phyloP scores from a whole-genome alignment of 192 early-diverging fungal species.

The Rhizophagus sp. region DNA sequence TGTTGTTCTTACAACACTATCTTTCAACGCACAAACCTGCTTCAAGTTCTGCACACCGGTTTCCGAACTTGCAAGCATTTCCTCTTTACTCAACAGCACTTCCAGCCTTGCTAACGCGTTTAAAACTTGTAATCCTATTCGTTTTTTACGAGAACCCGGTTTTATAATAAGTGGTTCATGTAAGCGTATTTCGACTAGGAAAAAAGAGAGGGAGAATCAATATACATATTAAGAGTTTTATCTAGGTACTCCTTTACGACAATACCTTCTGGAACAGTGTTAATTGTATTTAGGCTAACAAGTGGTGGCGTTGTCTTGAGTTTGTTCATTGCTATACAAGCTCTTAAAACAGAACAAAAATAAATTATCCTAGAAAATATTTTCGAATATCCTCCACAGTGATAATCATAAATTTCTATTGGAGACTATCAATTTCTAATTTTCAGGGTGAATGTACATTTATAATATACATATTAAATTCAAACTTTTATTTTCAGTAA shows the following conservation, averaged over 20 bases:
- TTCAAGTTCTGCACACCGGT: slow-evolving; percentile 12
- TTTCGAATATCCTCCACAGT: too few relatives aligned
- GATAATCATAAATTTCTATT: too few relatives aligned
- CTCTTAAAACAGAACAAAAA: too few relatives aligned
- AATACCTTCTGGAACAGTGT: slow-evolving; percentile 43
- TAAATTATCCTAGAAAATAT: too few relatives aligned
- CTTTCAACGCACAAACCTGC: slow-evolving; percentile 26
- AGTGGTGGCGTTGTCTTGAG: slow-evolving; percentile 42
- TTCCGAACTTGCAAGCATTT: slow-evolving; percentile 31
- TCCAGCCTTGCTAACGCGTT: slow-evolving; percentile 44
- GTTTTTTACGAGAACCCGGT: slow-evolving; percentile 41
- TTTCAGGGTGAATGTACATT: too few relatives aligned
- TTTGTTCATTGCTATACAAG: slow-evolving; percentile 25
- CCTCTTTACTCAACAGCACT: slow-evolving; percentile 45
- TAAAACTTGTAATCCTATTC: slow-evolving; percentile 44
- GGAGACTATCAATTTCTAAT: too few relatives aligned
- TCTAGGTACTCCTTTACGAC: neutral
- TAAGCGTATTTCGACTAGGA: slow-evolving; percentile 43
- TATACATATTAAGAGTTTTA: neutral
- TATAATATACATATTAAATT: too few relatives aligned
- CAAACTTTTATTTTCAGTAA: too few relatives aligned
- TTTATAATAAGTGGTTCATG: slow-evolving; percentile 45
- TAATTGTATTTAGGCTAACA: slow-evolving; percentile 37
- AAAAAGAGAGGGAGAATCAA: neutral
- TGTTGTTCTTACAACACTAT: neutral